A percentile compares a stretch with the other conserved stretches of the same genome.
phyloP scores from a whole-genome alignment of 2,329 filamentous ascomycete genomes.

The Ascochyta clinopodiicola region DNA sequence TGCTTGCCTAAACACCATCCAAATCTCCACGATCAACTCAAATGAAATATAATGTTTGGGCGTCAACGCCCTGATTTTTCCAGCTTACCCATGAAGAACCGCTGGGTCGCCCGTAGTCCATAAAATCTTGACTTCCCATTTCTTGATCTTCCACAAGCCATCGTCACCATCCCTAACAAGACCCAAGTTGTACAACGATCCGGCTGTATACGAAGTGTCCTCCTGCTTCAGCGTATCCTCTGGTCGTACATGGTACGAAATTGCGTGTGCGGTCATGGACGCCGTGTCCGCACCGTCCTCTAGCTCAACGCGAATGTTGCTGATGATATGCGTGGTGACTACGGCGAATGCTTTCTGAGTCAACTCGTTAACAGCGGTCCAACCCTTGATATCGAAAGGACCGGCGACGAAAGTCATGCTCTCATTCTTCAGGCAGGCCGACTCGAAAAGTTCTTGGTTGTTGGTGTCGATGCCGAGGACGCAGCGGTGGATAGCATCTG shows the following conservation, averaged over 20 bases:
- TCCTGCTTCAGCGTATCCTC: slow-evolving; percentile 27
- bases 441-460: slow-evolving; percentile 26
- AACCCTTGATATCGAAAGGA: slow-evolving; percentile 22
- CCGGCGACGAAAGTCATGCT: slow-evolving; percentile 26
- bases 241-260: slow-evolving; percentile 29
- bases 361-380: slow-evolving; percentile 23
- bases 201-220: slow-evolving; percentile 29
- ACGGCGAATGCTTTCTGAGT: slow-evolving; percentile 25
- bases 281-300: slow-evolving; percentile 23
- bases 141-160: slow-evolving; percentile 35
- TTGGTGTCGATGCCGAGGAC: slow-evolving; percentile 34
- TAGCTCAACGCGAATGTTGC: slow-evolving; percentile 31
- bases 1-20: neutral
- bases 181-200: slow-evolving; percentile 29
- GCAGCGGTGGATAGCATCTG: slow-evolving; percentile 33
- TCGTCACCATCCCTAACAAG: slow-evolving; percentile 24
- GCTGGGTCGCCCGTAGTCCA: slow-evolving; percentile 30
- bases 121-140: slow-evolving; percentile 32
- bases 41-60: neutral
- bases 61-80: no score
- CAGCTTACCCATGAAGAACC: slow-evolving; percentile 13
- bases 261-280: slow-evolving; percentile 26
- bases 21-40: neutral
- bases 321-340: slow-evolving; percentile 32
- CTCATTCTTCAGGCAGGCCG: slow-evolving; percentile 25